Conservation (phyloP, 2,329 filamentous ascomycete genomes). For the Fusarium sp. region DNA sequence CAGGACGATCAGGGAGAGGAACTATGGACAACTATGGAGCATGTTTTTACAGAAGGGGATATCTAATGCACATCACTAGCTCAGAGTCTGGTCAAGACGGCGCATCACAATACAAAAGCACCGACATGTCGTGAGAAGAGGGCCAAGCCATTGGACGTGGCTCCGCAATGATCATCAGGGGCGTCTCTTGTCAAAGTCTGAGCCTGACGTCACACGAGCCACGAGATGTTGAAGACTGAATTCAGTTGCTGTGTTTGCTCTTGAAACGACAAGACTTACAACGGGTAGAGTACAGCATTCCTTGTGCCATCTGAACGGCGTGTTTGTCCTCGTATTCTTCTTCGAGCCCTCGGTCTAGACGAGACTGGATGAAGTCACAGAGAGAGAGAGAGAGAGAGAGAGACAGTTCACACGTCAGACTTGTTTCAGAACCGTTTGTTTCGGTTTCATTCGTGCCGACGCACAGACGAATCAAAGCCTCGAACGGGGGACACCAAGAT, state of each 20-base stretch:
- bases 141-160: constrained; percentile 24
- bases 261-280: constrained; percentile 22
- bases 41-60: constrained; percentile 24
- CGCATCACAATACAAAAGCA: constrained; percentile 32
- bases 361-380: neutral
- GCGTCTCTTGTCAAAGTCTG: constrained; percentile 1
- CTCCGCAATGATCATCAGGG: constrained; percentile 34
- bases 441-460: constrained; percentile 29
- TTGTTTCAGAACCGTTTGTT: constrained; percentile 37
- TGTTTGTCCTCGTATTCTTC: constrained; percentile 17
- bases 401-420: constrained; percentile 18
- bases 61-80: constrained; percentile 34
- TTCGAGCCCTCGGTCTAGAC: neutral
- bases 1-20: constrained; percentile 20
- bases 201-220: constrained; percentile 30
- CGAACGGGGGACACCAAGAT: constrained; percentile 11
- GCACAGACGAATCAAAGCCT: constrained; percentile 12
- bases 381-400: neutral
- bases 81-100: constrained; percentile 14
- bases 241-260: constrained; percentile 28
- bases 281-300: neutral
- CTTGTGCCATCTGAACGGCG: neutral
- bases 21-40: constrained; percentile 2
- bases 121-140: constrained; percentile 6
- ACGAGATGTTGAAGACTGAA: neutral